A percentile compares a stretch with the other conserved stretches of the same genome.
Evolutionary conservation across 1,284 basidiomycete genomes (phyloP).

Genomic region (Bjerkandera adusta): DNA sequence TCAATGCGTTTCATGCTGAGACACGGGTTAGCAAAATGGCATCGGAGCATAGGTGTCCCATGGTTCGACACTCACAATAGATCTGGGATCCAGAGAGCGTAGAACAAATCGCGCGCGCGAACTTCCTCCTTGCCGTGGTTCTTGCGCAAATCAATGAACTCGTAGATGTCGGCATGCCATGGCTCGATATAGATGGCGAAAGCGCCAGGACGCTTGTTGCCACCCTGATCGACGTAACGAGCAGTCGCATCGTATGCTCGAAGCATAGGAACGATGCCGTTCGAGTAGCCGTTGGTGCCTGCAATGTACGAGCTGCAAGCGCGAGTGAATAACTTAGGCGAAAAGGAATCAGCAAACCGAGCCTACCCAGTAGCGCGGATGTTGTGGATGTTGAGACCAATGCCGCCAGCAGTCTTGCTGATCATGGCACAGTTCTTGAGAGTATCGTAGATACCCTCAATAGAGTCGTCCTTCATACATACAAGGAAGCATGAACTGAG

Average conservation of each 20-base stretch:
- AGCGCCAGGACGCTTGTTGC: constrained; percentile 98
- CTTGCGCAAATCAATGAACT: constrained; percentile 97
- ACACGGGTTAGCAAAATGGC: constrained; percentile 11
- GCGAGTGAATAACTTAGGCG: constrained; percentile 12
- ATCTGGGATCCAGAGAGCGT: constrained; percentile 97
- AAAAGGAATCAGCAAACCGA: background rate
- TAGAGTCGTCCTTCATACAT: constrained; percentile 98
- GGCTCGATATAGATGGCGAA: constrained; percentile 98
- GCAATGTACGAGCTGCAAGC: constrained; percentile 81
- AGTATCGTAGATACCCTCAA: constrained; percentile 99
- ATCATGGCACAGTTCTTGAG: constrained; percentile 99
- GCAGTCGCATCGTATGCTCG: constrained; percentile 98
- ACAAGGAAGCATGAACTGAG: constrained; percentile 98
- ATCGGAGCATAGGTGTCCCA: no score
- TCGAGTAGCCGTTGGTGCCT: constrained; percentile 97
- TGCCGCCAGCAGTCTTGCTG: constrained; percentile 98
- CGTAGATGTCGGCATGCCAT: constrained; percentile 98
- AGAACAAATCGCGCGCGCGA: constrained; percentile 97
- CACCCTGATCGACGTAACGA: constrained; percentile 98
- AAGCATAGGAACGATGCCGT: constrained; percentile 99
- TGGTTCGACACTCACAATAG: constrained; percentile 71
- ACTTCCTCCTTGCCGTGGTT: constrained; percentile 99
- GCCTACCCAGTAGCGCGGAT: constrained; percentile 92
- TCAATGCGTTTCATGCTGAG: constrained; percentile 93
- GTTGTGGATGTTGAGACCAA: constrained; percentile 95